Base-by-base conservation (phyloP, 2,329 filamentous ascomycete genomes). In the Epichloe gansuensis region DNA sequence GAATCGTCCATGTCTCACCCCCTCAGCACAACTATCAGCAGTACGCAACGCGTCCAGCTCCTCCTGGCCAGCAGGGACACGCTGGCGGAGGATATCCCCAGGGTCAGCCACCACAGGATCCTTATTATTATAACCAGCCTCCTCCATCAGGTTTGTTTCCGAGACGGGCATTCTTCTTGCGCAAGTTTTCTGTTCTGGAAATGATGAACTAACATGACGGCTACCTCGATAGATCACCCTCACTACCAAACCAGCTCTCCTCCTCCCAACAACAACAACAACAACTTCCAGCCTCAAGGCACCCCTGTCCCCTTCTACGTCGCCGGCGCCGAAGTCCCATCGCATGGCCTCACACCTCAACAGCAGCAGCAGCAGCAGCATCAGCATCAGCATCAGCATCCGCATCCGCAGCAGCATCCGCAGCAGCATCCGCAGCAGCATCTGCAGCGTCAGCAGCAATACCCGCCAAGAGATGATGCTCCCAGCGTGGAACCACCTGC, bases 1-100 rank as follows among this genome's bases (percentile, higher is more conserved):
- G 93, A 98, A 69, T 86, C 88, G 17, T 97, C 91, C 52, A 97
- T 98, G 91, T 83, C 91, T 1, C 91, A 96, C 60, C 86, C 91
- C 82, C 87, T 50, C 86, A 88, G 63, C 81, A 85, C 46, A 81
- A 77, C 59, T 93, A 91, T 65, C 84, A 86, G 61, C 82, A 88
- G 59, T 82, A 82, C 57, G 71, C 74, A 44, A 73, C 81, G 69
- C 73, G 77, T 35, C 77, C 77, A 12, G 71, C 64, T n/a, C 66
- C 69, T 44, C 63, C 62, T n/a, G 67, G 72, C 23, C 74, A 74
- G 55, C 74, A 74, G 55, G 74, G 70, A 5, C 79, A 77, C 58
- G 59, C 65, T 8, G 66, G 64, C 17, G 67, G 61, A 28, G 65
- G 68, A 47, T 72, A 74, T 55, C 67, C 69, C 35, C 72, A 72